Conservation (phyloP, 73 alveolate genomes). For the Durusdinium trenchii region DNA sequence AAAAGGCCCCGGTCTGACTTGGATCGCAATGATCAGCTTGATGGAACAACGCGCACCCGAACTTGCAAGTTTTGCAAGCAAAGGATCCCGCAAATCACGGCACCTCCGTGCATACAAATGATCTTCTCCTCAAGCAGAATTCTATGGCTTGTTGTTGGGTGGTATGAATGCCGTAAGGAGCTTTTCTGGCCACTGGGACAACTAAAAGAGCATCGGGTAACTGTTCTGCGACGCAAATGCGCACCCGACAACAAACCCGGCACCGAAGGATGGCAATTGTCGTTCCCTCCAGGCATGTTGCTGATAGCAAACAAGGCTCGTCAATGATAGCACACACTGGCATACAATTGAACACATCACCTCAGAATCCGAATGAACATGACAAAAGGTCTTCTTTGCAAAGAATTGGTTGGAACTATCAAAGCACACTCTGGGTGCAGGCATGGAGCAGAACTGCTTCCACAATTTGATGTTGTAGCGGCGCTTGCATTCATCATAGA, state of each 20-base stretch:
- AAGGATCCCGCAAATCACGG: too few relatives aligned
- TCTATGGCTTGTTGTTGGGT: slow-evolving; percentile 96
- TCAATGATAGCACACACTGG: slow-evolving; percentile 99
- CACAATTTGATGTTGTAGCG: slow-evolving; percentile 97
- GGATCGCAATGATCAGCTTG: too few relatives aligned
- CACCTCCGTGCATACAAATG: slow-evolving; percentile 99
- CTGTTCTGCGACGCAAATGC: too few relatives aligned
- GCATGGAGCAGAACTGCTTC: slow-evolving; percentile 98
- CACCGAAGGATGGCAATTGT: background rate
- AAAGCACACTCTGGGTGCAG: background rate
- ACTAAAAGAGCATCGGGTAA: too few relatives aligned
- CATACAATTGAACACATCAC: slow-evolving; percentile 99
- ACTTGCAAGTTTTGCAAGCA: too few relatives aligned
- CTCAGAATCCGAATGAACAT: background rate
- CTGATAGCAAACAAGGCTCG: slow-evolving; percentile 99
- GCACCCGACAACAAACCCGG: background rate
- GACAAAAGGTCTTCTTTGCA: background rate
- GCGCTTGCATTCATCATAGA: slow-evolving; percentile 99
- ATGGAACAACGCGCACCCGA: too few relatives aligned
- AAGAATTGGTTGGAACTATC: background rate
- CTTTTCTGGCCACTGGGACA: too few relatives aligned
- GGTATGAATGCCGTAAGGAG: too few relatives aligned
- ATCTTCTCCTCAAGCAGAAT: slow-evolving; percentile 98
- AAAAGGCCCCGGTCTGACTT: too few relatives aligned
- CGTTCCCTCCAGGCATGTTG: too few relatives aligned